Evolutionary conservation across 1,284 basidiomycete species (phyloP).

Genomic region (Heterobasidion occidentale): DNA sequence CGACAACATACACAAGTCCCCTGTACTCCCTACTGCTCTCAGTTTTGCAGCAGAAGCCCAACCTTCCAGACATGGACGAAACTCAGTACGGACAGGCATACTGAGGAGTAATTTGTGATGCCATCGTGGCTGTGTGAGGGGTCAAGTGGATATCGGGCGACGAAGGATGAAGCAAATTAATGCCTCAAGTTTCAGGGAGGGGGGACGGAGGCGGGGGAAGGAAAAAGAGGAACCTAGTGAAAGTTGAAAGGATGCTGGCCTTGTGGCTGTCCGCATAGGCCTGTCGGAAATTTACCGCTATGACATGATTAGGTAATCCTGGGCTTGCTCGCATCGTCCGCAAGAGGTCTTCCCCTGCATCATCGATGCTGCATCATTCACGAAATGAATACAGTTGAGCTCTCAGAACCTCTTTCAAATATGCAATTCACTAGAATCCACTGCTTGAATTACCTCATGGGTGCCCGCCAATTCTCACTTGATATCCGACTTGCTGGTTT

Average conservation of each 20-base stretch:
- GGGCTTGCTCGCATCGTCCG: no score
- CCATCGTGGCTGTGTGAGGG: constrained; percentile 32
- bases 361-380: no score
- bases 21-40: constrained; percentile 2
- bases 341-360: no score
- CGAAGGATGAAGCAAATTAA: constrained; percentile 55
- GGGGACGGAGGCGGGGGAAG: background rate
- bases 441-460: no score
- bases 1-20: no score
- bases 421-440: no score
- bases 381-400: no score
- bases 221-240: background rate
- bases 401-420: no score
- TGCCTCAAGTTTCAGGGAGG: constrained; percentile 8
- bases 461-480: no score
- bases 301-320: no score
- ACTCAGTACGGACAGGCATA: constrained; percentile 61
- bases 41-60: background rate
- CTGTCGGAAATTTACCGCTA: no score
- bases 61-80: constrained; percentile 7
- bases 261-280: background rate
- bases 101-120: constrained; percentile 63
- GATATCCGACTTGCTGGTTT: no score
- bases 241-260: background rate
- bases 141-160: constrained; percentile 23